Evolutionary conservation across 78 protist genomes (phyloP), one percentile per base, ranked within the genome.

Genomic region (Mastigamoeba balamuthi): DNA sequence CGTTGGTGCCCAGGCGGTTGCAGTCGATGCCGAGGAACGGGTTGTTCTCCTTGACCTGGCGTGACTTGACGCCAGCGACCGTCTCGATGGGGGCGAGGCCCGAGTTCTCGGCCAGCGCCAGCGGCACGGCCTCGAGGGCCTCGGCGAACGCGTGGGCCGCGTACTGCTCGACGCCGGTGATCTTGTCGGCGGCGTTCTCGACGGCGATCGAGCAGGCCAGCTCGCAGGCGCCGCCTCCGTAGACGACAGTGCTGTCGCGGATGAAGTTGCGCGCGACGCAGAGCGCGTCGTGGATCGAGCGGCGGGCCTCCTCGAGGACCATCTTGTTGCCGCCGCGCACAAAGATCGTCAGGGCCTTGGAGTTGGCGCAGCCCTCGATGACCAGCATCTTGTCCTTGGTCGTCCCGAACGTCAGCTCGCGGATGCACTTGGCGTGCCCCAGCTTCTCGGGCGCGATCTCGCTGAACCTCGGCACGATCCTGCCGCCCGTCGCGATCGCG

Each of bases 401-500:
- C 7, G 99, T 97, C n/a, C 99, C 99, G 36, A 96, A 92, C 27
- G 89, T 39, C 28, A 92, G 76, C 88, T 97, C 99, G 41, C 94
- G 66, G 23, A 98, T 97, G 42, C 30, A 23, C 37, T 94, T 98
- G 2, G 97, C 97, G 5, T 36, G 82, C 72, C 99, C 99, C 36
- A 99, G 94, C 89, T 97, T 97, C 41, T 92, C 97, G 25, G 97
- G 85, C 5, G 88, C 48, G 44, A 99, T 84, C 81, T 99, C 99
- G 64, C 70, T 80, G 83, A 99, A 99, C 40, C 99, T 78, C 25
- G 99, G 99, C n/a, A 99, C 97, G 66, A 99, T 99, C 69, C 99
- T 88, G 52, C 94, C 99, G 44, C 96, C 97, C 41, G 99, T 95
- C n/a, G 99, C 99, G 79, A 99, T 97, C 52, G 99, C 99, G 42